Conservation (phyloP, 2,329 filamentous ascomycete species). For the Eutypella sp. region DNA sequence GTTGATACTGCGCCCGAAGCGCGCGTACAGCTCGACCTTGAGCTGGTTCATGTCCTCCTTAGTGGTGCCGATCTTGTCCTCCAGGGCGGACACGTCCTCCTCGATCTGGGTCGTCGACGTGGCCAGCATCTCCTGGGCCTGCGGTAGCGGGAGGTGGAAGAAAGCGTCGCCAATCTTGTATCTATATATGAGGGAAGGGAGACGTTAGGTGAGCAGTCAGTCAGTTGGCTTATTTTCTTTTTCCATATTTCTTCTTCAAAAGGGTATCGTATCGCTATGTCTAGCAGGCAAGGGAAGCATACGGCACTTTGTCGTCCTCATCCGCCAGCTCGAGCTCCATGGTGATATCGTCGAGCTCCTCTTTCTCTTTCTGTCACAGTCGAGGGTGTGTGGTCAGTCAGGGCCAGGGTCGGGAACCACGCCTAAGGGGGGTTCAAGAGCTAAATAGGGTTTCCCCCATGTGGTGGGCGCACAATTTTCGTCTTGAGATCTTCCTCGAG, state of each 20-base stretch:
- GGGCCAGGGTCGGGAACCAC: too few relatives aligned
- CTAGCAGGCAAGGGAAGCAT: constrained; percentile 31
- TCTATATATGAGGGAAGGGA: too few relatives aligned
- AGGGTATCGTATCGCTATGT: neutral
- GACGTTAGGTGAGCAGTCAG: neutral
- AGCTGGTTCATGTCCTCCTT: constrained; percentile 84
- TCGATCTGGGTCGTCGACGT: constrained; percentile 69
- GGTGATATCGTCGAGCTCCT: constrained; percentile 90
- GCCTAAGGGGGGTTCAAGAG: too few relatives aligned
- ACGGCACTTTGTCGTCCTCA: constrained; percentile 92
- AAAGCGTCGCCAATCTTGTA: constrained; percentile 98
- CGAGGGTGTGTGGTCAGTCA: too few relatives aligned
- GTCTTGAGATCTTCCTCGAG: constrained; percentile 75
- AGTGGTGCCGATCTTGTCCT: constrained; percentile 69
- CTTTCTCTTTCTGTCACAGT: constrained; percentile 83
- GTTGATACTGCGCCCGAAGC: constrained; percentile 96
- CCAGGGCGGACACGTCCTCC: constrained; percentile 66
- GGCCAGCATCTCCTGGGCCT: constrained; percentile 81
- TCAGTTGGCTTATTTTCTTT: constrained; percentile 4
- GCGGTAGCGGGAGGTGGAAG: constrained; percentile 75
- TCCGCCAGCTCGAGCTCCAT: constrained; percentile 90
- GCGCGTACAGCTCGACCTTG: constrained; percentile 88
- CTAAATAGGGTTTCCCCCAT: too few relatives aligned
- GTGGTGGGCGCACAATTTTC: constrained; percentile 61
- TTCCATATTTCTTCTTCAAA: neutral